Evolutionary conservation across 176 grass and related monocot species (phyloP), one percentile per base, ranked within the genome.

Genomic region (Hsuehochloa calcarea): DNA sequence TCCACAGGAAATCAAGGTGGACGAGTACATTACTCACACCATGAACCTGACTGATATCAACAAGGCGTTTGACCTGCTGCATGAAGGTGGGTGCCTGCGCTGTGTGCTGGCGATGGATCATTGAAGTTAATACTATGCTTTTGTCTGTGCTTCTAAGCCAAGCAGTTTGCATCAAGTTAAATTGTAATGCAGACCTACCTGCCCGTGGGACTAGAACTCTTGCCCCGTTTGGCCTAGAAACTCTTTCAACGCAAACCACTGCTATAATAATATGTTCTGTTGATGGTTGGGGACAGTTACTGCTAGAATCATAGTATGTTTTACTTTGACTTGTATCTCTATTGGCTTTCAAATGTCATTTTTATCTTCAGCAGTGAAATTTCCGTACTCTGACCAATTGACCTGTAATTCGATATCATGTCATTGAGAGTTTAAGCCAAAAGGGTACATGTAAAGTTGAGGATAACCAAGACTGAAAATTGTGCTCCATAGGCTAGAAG

Each of bases 21-120:
- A 99, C 25, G 96, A 99, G 73, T 99, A 99, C 81, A 90, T 99
- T 31, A 99, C 96, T n/a, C 96, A 99, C 83, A 99, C 0, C 64
- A 86, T 96, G 93, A 94, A 80, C 38, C 88, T 99, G 14, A 22
- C 14, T 0, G 84, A 94, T 3, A 96, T 99, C 60, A 96, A 99
- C 78, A 60, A 94, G 35, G 96, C 93, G 0, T 99, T 99, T 4
- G 74, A 99, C 80, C 93, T 99, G 80, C 84, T 99, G 70, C 93
- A 99, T 6, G 93, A 96, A 73, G 91, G 96, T 43, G 93, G 84
- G 4, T 99, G 96, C 63, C 91, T 99, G 34, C 96, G 96, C 9
- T 99, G 96, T 6, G 96, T 99, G 51, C 90, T 99, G 81, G 31
- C 93, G 17, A n/a, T 87, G 65, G 75, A 94, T 27, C 46, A 79